phyloP scores from a whole-genome alignment of 805 yeast genomes.

The Cyberlindnera mycetangii region DNA sequence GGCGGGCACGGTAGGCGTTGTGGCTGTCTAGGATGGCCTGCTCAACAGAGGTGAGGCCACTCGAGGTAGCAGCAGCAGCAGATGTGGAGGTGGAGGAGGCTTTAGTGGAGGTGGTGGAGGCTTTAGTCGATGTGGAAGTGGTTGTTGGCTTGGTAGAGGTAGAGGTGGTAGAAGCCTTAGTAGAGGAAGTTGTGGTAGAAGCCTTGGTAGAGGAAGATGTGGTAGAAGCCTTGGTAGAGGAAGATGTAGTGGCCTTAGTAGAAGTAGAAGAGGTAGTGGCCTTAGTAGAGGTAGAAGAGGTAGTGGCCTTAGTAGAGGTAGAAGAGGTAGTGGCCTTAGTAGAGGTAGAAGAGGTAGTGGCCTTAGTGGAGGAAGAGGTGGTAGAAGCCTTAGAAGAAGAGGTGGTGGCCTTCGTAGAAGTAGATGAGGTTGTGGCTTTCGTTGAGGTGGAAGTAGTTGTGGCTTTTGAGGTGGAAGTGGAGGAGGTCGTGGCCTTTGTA shows the following conservation, averaged over 20 bases:
- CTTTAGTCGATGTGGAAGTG: constrained; percentile 13
- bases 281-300: neutral
- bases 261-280: constrained; percentile 2
- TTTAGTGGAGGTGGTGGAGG: constrained; percentile 13
- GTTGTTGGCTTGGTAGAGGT: constrained; percentile 24
- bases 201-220: constrained; percentile 3
- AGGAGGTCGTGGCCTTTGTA: constrained; percentile 2
- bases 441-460: constrained; percentile 7
- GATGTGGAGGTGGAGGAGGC: constrained; percentile 14
- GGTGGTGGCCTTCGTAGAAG: constrained; percentile 1
- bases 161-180: constrained; percentile 13
- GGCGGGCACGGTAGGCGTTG: constrained; percentile 47
- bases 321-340: constrained; percentile 2
- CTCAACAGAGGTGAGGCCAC: constrained; percentile 32
- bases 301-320: constrained; percentile 4
- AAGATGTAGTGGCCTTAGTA: constrained; percentile 1
- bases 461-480: neutral
- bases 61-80: constrained; percentile 17
- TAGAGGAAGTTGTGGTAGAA: constrained; percentile 6
- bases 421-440: constrained; percentile 1
- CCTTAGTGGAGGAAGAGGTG: constrained; percentile 5
- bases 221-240: neutral
- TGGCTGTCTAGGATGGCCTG: constrained; percentile 44
- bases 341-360: constrained; percentile 2
- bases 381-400: constrained; percentile 10